Evolutionary conservation across 768 basidiomycete species (phyloP), one percentile per base, ranked within the genome.

Genomic region (Cubamyces sp.): DNA sequence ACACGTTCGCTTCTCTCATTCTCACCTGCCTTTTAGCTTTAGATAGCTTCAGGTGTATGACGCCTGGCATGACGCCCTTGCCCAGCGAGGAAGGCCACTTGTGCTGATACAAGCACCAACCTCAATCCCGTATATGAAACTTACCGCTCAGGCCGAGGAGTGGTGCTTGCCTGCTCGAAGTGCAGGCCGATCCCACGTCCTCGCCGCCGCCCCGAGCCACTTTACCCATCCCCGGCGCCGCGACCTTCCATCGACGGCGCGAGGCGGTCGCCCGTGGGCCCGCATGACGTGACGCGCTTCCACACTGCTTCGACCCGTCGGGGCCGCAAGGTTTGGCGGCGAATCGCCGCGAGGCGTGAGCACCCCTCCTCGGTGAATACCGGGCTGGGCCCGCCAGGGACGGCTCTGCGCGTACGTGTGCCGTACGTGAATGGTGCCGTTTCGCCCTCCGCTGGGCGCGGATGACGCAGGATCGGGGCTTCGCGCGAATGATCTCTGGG

Each of bases 251-350:
- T 42, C 21, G 46, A 15, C 21, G 45, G 19, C 47, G 42, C 49
- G 61, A 53, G 61, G 55, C 61, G 37, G 54, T 57, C 61, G 52
- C 56, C 54, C 56, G 61, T 42, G 21, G n/a, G 50, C 30, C n/a
- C 50, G 23, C 19, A 53, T 53, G 51, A 53, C 51, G 51, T 40
- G 9, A 25, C 21, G 30, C 19, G 23, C 37, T 23, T 23, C 51
- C 51, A 37, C 51, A 41, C 51, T 28, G 21, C 19, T 14, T 41
- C 19, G 51, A 18, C 37, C 51, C 51, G 51, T 53, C 51, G 51
- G 51, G 51, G 18, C 51, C 51, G 51, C 51, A 30, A 49, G 51
- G 39, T 19, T 53, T 53, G 23, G 25, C 42, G 51, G 51, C 37
- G 34, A 39, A 53, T 41, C 51, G 37, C 21, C n/a, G 25, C 50